These are phyloP conservation scores for Wallemia mellicola DNA, from an alignment of 1,284 basidiomycete genomes.

Conservation along the genomic window DNA sequence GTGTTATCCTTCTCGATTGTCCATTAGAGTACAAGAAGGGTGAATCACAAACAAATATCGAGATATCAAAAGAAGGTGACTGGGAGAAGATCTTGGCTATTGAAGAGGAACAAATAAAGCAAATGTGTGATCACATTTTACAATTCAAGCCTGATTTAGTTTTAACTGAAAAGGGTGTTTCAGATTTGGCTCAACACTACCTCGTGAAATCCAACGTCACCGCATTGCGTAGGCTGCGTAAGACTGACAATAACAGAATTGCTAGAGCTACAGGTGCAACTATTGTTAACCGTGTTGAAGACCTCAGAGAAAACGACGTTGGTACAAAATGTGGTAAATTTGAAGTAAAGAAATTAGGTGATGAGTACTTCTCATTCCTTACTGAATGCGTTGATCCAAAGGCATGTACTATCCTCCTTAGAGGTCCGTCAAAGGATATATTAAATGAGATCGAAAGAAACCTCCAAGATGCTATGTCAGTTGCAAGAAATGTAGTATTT, in stretches of 20 bases:
- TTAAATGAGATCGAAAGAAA: slow-evolving; percentile 95
- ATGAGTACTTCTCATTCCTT: slow-evolving; percentile 97
- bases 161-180: slow-evolving; percentile 92
- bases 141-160: slow-evolving; percentile 87
- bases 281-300: slow-evolving; percentile 88
- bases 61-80: slow-evolving; percentile 77
- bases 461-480: slow-evolving; percentile 87
- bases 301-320: slow-evolving; percentile 66
- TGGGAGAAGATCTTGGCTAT: slow-evolving; percentile 81
- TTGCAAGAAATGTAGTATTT: slow-evolving; percentile 88
- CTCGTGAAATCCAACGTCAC: slow-evolving; percentile 69
- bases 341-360: slow-evolving; percentile 86
- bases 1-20: slow-evolving; percentile 77
- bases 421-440: slow-evolving; percentile 91
- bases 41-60: slow-evolving; percentile 94
- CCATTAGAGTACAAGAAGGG: slow-evolving; percentile 98
- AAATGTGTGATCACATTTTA: slow-evolving; percentile 55
- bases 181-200: slow-evolving; percentile 80
- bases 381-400: slow-evolving; percentile 76
- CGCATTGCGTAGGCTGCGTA: slow-evolving; percentile 74
- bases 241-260: slow-evolving; percentile 96
- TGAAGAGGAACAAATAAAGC: slow-evolving; percentile 89
- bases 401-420: slow-evolving; percentile 94
- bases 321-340: slow-evolving; percentile 84
- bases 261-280: slow-evolving; percentile 84